Base-by-base conservation (phyloP, 2,329 filamentous ascomycete genomes). In the Hypoxylon sp. region DNA sequence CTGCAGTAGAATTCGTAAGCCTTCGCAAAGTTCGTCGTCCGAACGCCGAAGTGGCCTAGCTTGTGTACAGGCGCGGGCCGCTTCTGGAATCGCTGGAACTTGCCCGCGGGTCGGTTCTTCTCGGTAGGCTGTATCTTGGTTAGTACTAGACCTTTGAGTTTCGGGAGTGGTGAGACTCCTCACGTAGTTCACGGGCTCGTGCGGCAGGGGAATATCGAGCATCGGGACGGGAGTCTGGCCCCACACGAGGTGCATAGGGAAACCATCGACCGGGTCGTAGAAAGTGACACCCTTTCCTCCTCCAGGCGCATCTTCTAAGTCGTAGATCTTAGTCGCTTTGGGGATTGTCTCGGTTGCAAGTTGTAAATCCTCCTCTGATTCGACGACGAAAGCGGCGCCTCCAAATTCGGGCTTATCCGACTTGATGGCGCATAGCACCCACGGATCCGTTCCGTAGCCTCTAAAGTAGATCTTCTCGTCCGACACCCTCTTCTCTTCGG, bases 381-480 rank as follows among this genome's bases (percentile, higher is more conserved):
- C 85, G 5, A 90, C 89, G 36, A 84, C 85, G 68, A 88, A 90
- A 1, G 82, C 86, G 0, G 84, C 82, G 1, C 89, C 89, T 5
- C 84, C 82, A 73, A 90, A 91, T 61, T 82, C 79, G 63, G 85
- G 79, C 74, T 82, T 77, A 52, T 77, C 73, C 1, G 84, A 82
- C 53, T 80, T 79, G 64, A 82, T 81, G 51, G 87, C 83, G 69
- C 86, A 88, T 48, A 90, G 82, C 2, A 89, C 79, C 74, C 87
- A 90, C 11, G 87, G 87, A 70, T 90, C 87, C 5, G 78, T 79
- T 13, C 89, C 87, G 73, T 89, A 90, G 17, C 89, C 89, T 43
- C 86, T 84, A 76, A 85, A 89, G 80, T 86, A 91, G 32, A 86
- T 84, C 61, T 79, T 82, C 49, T 83, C 78, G 28, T 79, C 81